Evolutionary conservation across 495 filamentous ascomycete genomes (phyloP).

Genomic region (Parathielavia hyrcaniae): DNA sequence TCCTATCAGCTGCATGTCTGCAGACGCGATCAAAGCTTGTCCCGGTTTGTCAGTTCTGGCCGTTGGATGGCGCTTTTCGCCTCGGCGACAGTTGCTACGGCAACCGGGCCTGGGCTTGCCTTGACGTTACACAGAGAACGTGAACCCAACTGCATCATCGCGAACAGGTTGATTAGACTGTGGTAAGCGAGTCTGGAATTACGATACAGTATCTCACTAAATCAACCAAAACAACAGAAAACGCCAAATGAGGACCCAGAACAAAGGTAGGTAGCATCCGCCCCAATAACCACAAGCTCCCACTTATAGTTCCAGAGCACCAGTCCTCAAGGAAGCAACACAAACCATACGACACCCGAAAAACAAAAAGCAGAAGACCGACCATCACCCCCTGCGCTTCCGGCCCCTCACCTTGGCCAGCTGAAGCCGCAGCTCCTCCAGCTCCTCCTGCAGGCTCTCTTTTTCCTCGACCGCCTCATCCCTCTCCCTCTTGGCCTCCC

Average conservation of each 20-base stretch:
- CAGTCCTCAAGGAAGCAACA: too few relatives aligned
- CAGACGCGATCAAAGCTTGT: background rate
- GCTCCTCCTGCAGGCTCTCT: background rate
- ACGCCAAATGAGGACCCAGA: too few relatives aligned
- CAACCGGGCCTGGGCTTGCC: background rate
- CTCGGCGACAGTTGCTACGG: background rate
- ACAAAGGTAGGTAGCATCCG: too few relatives aligned
- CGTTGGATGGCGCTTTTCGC: background rate
- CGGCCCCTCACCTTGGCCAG: background rate
- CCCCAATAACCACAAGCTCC: too few relatives aligned
- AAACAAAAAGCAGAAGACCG: too few relatives aligned
- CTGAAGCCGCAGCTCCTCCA: constrained; percentile 2
- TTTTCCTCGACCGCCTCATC: constrained; percentile 1
- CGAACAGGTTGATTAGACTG: background rate
- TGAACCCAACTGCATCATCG: background rate
- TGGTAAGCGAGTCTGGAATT: background rate
- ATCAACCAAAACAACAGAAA: too few relatives aligned
- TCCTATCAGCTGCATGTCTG: background rate
- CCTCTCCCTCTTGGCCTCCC: constrained; percentile 14
- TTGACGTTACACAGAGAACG: background rate
- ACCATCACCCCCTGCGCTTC: background rate
- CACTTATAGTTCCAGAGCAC: too few relatives aligned
- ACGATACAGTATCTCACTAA: too few relatives aligned
- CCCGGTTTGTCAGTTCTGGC: background rate
- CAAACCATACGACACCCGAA: too few relatives aligned